Conservation (phyloP, 129 eudicot genomes). For the Tagetes erecta region DNA sequence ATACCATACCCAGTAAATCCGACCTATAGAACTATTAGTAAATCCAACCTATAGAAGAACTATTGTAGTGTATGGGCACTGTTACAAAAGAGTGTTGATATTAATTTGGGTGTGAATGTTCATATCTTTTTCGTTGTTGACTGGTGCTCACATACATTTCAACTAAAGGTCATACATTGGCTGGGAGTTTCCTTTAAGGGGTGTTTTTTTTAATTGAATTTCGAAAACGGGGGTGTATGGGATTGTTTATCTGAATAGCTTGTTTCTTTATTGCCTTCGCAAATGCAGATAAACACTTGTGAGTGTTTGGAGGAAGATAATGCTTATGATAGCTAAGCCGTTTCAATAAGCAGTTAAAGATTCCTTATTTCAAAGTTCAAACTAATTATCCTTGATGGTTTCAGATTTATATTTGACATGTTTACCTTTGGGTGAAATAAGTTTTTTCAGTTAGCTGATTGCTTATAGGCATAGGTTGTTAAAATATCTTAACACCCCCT, state of each 20-base stretch:
- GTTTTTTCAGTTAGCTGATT: not conserved
- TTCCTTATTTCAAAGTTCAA: not conserved
- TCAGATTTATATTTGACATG: not conserved
- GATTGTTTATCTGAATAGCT: not conserved
- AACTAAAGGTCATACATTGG: not conserved
- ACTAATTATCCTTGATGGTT: not conserved
- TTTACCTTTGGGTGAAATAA: not conserved
- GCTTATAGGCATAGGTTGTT: not conserved
- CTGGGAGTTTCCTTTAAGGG: not conserved
- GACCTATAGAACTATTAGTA: too few species aligned
- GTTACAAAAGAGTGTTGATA: not conserved
- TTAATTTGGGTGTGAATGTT: not conserved
- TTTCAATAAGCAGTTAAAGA: slow-evolving; percentile 2
- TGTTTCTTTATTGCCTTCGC: not conserved
- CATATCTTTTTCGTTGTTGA: not conserved
- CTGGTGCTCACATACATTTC: not conserved
- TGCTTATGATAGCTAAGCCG: not conserved
- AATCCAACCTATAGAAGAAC: too few species aligned
- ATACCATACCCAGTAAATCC: too few species aligned
- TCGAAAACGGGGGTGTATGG: not conserved
- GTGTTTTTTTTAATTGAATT: not conserved
- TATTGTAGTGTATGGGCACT: not conserved
- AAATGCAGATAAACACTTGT: not conserved
- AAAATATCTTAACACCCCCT: not conserved
- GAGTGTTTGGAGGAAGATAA: slow-evolving; percentile 6